Conservation (phyloP, 768 basidiomycete species). For the Macrolepiota fuliginosa region DNA sequence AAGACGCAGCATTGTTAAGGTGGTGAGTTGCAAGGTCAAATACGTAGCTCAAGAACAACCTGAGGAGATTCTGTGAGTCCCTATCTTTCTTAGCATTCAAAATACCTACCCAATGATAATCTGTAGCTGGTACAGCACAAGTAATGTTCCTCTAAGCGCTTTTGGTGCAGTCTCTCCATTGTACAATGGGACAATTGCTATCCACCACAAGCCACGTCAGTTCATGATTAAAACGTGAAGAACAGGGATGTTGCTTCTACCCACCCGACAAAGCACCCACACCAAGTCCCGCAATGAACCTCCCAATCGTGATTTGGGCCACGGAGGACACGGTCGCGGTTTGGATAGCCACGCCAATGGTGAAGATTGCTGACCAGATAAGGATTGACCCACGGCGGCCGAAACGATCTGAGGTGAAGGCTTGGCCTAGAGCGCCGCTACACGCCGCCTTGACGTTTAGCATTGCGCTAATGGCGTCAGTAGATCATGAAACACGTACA, state of each 20-base stretch:
- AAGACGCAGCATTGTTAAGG: constrained; percentile 58
- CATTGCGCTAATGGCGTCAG: constrained; percentile 13
- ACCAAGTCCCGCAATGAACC: constrained; percentile 73
- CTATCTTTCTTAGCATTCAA: neutral
- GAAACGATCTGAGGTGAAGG: constrained; percentile 71
- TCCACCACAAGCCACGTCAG: neutral
- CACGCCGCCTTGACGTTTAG: neutral
- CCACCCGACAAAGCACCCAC: constrained; percentile 71
- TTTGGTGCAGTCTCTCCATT: constrained; percentile 81
- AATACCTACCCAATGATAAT: constrained; percentile 62
- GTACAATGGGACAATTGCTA: constrained; percentile 41
- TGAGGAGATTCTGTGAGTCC: constrained; percentile 19
- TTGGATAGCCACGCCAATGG: constrained; percentile 65
- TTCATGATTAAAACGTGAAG: neutral
- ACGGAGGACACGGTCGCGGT: constrained; percentile 61
- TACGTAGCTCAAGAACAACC: constrained; percentile 72
- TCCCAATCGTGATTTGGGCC: constrained; percentile 68
- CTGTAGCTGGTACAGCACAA: constrained; percentile 77
- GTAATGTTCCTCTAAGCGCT: constrained; percentile 62
- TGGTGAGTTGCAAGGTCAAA: constrained; percentile 66
- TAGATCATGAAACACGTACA: constrained; percentile 30
- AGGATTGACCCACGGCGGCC: constrained; percentile 74
- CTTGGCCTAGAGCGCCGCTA: constrained; percentile 65
- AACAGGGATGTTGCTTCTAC: neutral
- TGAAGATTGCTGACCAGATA: constrained; percentile 75